Evolutionary conservation across 257 asterid species (phyloP).

Genomic region (Solanum tarapatanum): DNA sequence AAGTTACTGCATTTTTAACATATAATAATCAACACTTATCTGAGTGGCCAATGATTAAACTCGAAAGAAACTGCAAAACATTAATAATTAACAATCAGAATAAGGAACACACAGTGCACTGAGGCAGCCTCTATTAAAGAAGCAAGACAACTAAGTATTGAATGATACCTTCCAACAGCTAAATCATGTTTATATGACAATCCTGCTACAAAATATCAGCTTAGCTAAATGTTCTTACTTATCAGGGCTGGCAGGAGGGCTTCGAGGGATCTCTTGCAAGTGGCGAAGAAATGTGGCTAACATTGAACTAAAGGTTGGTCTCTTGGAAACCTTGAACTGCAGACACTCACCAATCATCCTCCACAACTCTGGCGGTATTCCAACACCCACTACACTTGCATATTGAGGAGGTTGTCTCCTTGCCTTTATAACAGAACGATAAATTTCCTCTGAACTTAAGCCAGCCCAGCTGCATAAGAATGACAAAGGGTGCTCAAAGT

Average conservation of each 20-base stretch:
- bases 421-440: slow-evolving; percentile 76
- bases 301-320: slow-evolving; percentile 95
- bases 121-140: neutral
- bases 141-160: slow-evolving; percentile 1
- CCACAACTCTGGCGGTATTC: slow-evolving; percentile 97
- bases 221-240: slow-evolving; percentile 44
- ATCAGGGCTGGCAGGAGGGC: slow-evolving; percentile 94
- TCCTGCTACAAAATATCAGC: neutral
- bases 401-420: slow-evolving; percentile 93
- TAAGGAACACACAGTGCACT: slow-evolving; percentile 1
- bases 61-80: neutral
- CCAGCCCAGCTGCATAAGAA: slow-evolving; percentile 82
- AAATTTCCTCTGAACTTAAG: slow-evolving; percentile 79
- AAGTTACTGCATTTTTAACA: slow-evolving; percentile 47
- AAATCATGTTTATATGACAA: neutral
- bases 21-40: neutral
- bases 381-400: slow-evolving; percentile 93
- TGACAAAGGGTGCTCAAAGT: slow-evolving; percentile 11
- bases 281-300: slow-evolving; percentile 77
- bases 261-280: slow-evolving; percentile 94
- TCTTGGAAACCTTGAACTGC: slow-evolving; percentile 74
- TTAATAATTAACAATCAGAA: neutral
- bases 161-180: slow-evolving; percentile 1
- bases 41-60: neutral
- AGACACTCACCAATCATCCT: slow-evolving; percentile 99